Conservation (phyloP, 257 asterid genomes). For the Euphrasia confusa region DNA sequence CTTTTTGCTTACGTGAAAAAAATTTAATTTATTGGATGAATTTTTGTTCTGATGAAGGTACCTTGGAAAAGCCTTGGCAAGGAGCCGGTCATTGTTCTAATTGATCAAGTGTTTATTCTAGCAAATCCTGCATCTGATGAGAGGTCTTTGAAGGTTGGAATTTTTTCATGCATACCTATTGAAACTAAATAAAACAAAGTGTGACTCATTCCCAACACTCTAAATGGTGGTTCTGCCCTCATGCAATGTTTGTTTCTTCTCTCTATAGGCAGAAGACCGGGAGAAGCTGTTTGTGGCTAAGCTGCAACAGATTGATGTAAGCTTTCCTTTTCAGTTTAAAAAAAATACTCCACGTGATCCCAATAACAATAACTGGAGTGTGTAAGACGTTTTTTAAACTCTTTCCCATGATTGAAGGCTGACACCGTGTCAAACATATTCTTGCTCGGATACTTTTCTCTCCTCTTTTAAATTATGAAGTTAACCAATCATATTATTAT, state of each 20-base stretch:
- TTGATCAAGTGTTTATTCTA: conserved; percentile 87
- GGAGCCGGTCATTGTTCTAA: conserved; percentile 98
- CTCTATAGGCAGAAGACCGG: conserved; percentile 73
- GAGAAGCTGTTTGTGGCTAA: conserved; percentile 90
- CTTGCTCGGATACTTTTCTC: neutral
- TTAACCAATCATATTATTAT: neutral
- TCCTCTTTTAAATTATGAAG: neutral
- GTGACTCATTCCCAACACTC: conserved; percentile 10
- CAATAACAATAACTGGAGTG: conserved; percentile 12
- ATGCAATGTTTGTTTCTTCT: conserved; percentile 25
- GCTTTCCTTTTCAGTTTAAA: conserved; percentile 23
- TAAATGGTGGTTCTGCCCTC: conserved; percentile 2
- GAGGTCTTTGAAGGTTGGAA: conserved; percentile 68
- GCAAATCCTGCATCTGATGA: conserved; percentile 79
- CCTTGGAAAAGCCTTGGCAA: conserved; percentile 99
- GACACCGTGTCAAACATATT: neutral
- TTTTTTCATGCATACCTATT: conserved; percentile 22
- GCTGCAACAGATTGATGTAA: conserved; percentile 94
- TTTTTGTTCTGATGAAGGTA: conserved; percentile 47
- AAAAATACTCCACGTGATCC: conserved; percentile 5
- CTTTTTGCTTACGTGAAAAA: conserved; percentile 8
- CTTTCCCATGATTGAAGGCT: neutral
- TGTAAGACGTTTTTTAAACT: neutral
- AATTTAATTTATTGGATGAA: conserved; percentile 3
- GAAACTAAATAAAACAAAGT: conserved; percentile 9